Evolutionary conservation across 768 basidiomycete genomes (phyloP).

Genomic region (Russula vinacea): DNA sequence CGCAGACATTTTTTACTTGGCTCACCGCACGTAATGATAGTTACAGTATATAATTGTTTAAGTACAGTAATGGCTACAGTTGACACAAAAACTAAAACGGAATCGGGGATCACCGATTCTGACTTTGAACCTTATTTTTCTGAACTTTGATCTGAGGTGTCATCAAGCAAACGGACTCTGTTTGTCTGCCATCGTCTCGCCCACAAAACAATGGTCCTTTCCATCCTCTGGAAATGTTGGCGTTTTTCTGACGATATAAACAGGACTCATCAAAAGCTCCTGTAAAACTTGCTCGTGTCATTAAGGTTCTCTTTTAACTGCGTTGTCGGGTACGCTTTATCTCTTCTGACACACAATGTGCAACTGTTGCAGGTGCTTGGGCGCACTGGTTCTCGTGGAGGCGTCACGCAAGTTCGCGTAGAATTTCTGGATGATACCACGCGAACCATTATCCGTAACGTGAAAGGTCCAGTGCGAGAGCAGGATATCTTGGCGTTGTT

Average conservation of each 20-base stretch:
- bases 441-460: constrained; percentile 97
- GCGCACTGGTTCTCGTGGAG: constrained; percentile 97
- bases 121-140: constrained; percentile 16
- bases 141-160: constrained; percentile 21
- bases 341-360: constrained; percentile 23
- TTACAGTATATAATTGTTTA: too few species aligned
- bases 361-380: constrained; percentile 74
- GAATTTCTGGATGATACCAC: constrained; percentile 98
- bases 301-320: constrained; percentile 60
- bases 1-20: too few species aligned
- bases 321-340: background rate
- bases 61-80: too few species aligned
- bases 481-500: constrained; percentile 95
- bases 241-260: constrained; percentile 28
- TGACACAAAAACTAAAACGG: background rate
- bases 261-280: constrained; percentile 87
- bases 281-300: constrained; percentile 96
- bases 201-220: constrained; percentile 36
- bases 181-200: constrained; percentile 6
- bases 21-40: too few species aligned
- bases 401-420: constrained; percentile 98
- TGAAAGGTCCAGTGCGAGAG: constrained; percentile 95
- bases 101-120: constrained; percentile 13
- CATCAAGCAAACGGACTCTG: background rate
- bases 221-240: background rate